A percentile compares a stretch with the other conserved stretches of the same genome.
These are phyloP conservation scores for Penstemon davidsonii DNA, from an alignment of 257 asterid genomes.

Conservation along the genomic window DNA sequence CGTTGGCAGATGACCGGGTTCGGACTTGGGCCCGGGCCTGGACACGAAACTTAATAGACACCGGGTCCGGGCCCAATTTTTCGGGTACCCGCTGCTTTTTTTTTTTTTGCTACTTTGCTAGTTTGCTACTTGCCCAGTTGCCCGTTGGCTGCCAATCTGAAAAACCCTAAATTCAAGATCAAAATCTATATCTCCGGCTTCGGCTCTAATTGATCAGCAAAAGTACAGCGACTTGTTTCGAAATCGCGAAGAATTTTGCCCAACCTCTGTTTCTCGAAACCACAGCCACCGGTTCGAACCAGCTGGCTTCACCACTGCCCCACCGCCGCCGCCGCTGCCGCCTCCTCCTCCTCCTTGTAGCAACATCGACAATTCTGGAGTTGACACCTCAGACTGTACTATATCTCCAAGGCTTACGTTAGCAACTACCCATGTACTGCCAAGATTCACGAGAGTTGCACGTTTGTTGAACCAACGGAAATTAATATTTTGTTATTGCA, in stretches of 20 bases:
- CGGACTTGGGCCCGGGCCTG: too few relatives aligned
- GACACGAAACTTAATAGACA: too few relatives aligned
- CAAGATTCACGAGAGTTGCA: not conserved
- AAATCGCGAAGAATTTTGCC: constrained; percentile 23
- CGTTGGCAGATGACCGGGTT: too few relatives aligned
- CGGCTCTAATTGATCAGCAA: constrained; percentile 24
- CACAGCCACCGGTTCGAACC: constrained; percentile 48
- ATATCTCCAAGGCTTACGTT: not conserved
- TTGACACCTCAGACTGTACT: not conserved
- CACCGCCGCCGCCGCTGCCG: too few relatives aligned
- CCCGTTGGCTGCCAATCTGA: too few relatives aligned
- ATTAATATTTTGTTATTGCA: not conserved
- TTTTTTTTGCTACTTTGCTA: too few relatives aligned
- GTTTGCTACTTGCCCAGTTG: too few relatives aligned
- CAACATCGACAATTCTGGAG: not conserved
- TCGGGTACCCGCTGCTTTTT: too few relatives aligned
- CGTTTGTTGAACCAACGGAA: not conserved
- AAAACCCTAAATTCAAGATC: too few relatives aligned
- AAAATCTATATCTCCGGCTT: constrained; percentile 7
- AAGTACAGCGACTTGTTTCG: constrained; percentile 21
- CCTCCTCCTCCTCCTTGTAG: too few relatives aligned
- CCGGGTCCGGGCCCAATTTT: too few relatives aligned
- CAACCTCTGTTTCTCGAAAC: constrained; percentile 28
- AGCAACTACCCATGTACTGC: not conserved
- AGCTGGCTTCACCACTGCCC: constrained; percentile 29